Base-by-base conservation (phyloP, 2,329 filamentous ascomycete species). In the Trichoderma afroharzianum region DNA sequence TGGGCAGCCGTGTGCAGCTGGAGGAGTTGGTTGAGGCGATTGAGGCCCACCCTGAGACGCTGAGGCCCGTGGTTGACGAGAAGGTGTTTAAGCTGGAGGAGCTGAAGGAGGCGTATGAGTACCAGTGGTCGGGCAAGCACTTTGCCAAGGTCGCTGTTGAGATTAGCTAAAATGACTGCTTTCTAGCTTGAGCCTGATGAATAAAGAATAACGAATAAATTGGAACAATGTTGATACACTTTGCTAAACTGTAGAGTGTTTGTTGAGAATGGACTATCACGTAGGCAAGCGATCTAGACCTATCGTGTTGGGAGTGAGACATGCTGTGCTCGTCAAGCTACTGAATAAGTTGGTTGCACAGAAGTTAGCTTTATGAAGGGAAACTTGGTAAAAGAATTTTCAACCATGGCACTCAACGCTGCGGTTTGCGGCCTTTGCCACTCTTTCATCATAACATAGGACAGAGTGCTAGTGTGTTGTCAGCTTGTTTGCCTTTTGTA, bases 11-110 rank as follows among this genome's bases (percentile, higher is more conserved):
- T 18, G 57, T 77, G 3, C 83, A 85, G 79, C 83, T 88, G 79
- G 85, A 87, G 77, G 85, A 87, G 11, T 85, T 88, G 83, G 83
- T 82, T 73, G 78, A 80, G 1, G 85, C 84, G 18, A 82, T 88
- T 70, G 85, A 87, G 74, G 83, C 80, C 24, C 81, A 81, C 62
- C 82, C 84, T 5, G 78, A 81, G 28, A 83, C 83, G 33, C 77
- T 82, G 59, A 76, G 76, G n/a, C 85, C 86, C 3, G 80, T 87
- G 2, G 76, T 88, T 21, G 70, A 72, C 7, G 75, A 78, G 50
- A 83, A 81, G 73, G 69, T 80, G 28, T 88, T 88, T 72, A 78
- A 73, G 12, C 75, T 88, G 39, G 84, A 85, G 21, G 76, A 86
- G 71, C 59, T 81, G 2, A 83, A 81, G 76, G 82, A 86, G 76